Evolutionary conservation across 1,284 basidiomycete species (phyloP).

Genomic region (Wolfiporia cocos): DNA sequence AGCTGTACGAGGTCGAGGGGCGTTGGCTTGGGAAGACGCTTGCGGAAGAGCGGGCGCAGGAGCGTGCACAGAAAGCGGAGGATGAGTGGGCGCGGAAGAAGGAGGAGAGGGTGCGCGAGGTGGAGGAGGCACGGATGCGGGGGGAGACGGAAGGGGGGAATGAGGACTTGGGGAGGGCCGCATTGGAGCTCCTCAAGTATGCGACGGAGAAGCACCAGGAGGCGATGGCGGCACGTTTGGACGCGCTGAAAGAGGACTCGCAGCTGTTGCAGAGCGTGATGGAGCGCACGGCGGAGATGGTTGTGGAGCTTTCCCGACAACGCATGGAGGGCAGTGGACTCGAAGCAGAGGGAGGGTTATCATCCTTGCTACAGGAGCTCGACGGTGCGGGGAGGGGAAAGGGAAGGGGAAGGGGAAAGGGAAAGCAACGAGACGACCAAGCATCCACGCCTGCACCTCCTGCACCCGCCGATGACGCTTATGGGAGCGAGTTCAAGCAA

Average conservation of each 20-base stretch:
- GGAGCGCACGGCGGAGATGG: conserved; percentile 40
- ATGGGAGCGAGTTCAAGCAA: not conserved
- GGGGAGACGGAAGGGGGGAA: conserved; percentile 17
- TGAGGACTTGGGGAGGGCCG: conserved; percentile 21
- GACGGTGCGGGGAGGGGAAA: not conserved
- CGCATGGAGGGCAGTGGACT: conserved; percentile 12
- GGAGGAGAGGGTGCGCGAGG: conserved; percentile 42
- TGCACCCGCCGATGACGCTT: no score
- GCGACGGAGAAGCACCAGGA: conserved; percentile 30
- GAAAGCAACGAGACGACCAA: not conserved
- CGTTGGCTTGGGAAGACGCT: conserved; percentile 42
- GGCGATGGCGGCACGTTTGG: conserved; percentile 10
- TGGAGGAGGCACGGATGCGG: conserved; percentile 15
- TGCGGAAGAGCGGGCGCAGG: conserved; percentile 15
- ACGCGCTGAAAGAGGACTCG: conserved; percentile 31
- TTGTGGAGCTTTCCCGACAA: conserved; percentile 17
- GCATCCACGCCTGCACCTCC: no score
- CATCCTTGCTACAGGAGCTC: not conserved
- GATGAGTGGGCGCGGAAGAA: conserved; percentile 41
- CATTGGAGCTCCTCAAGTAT: conserved; percentile 29
- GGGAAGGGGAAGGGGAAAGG: not conserved
- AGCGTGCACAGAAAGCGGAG: conserved; percentile 14
- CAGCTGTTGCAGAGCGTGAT: conserved; percentile 47
- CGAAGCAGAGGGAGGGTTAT: conserved; percentile 8
- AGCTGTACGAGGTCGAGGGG: conserved; percentile 57